Percentiles rank a stretch among this genome's conserved stretches.
These are phyloP conservation scores for Colletotrichum godetiae DNA, from an alignment of 2,329 filamentous ascomycete genomes.

Conservation along the genomic window DNA sequence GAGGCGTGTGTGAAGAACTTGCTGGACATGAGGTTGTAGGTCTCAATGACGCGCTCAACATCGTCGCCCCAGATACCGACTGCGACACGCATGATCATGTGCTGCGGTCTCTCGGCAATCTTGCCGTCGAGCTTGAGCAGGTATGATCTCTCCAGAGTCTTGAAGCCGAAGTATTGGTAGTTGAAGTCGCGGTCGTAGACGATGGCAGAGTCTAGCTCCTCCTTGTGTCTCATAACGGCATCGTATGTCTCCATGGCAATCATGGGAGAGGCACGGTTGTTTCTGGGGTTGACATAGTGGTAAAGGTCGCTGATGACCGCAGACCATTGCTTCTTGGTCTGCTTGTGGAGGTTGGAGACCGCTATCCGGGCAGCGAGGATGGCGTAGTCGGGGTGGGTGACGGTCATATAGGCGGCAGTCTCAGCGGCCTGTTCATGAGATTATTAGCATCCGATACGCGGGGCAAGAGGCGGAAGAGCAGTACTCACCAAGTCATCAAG, in stretches of 20 bases:
- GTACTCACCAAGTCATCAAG: constrained; percentile 91
- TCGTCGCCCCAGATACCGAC: constrained; percentile 97
- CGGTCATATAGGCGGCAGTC: constrained; percentile 99
- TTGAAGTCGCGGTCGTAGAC: constrained; percentile 99
- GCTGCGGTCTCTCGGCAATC: constrained; percentile 96
- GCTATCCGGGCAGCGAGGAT: constrained; percentile 98
- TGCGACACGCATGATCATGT: constrained; percentile 99
- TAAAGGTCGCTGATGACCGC: constrained; percentile 92
- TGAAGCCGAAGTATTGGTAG: constrained; percentile 99
- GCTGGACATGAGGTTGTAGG: constrained; percentile 98
- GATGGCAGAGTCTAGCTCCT: constrained; percentile 98
- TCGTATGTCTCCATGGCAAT: constrained; percentile 93
- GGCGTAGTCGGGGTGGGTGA: constrained; percentile 98
- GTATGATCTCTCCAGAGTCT: constrained; percentile 98
- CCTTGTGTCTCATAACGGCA: constrained; percentile 93
- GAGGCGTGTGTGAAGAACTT: constrained; percentile 99
- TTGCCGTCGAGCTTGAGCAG: constrained; percentile 95
- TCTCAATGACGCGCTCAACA: constrained; percentile 94
- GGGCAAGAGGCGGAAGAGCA: neutral
- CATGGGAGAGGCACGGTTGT: constrained; percentile 86
- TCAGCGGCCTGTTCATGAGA: constrained; percentile 80
- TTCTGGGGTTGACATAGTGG: constrained; percentile 96
- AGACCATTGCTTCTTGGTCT: constrained; percentile 99
- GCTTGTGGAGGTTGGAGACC: constrained; percentile 99
- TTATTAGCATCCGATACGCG: constrained; percentile 33